Conservation (phyloP, 371 early-diverging fungal genomes). For the Mucor sp. region DNA sequence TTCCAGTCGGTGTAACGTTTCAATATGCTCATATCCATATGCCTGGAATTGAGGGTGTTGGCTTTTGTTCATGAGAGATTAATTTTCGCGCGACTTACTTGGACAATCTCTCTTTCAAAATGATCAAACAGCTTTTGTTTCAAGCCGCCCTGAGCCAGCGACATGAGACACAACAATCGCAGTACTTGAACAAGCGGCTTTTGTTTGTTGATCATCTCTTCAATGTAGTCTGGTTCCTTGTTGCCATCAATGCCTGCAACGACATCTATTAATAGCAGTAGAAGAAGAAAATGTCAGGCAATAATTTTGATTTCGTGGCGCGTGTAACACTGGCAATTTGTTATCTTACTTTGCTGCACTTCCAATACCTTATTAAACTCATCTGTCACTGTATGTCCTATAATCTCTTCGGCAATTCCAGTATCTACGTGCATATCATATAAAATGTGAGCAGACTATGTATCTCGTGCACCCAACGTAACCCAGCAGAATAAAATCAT, state of each 20-base stretch:
- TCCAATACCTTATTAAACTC: slow-evolving; percentile 83
- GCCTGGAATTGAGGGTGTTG: slow-evolving; percentile 70
- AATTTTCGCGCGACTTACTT: slow-evolving; percentile 48
- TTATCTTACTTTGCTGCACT: slow-evolving; percentile 80
- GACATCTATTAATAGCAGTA: slow-evolving; percentile 56
- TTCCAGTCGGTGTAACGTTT: slow-evolving; percentile 78
- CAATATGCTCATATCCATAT: slow-evolving; percentile 89
- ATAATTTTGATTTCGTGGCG: neutral
- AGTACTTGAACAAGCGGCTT: slow-evolving; percentile 74
- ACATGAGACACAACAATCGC: slow-evolving; percentile 84
- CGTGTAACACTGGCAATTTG: neutral
- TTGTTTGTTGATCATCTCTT: slow-evolving; percentile 79
- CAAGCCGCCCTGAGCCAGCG: slow-evolving; percentile 78
- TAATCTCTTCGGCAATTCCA: slow-evolving; percentile 81
- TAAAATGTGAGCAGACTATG: neutral
- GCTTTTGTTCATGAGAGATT: no score
- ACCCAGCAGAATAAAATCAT: slow-evolving; percentile 18
- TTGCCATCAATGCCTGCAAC: slow-evolving; percentile 75
- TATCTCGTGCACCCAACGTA: no score
- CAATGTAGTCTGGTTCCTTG: slow-evolving; percentile 78
- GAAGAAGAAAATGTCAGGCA: neutral
- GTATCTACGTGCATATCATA: slow-evolving; percentile 58
- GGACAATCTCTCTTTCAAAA: slow-evolving; percentile 81
- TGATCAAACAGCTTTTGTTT: slow-evolving; percentile 80
- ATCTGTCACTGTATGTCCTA: slow-evolving; percentile 73